Evolutionary conservation across 1,139 yeast species (phyloP), one percentile per base, ranked within the genome.

Genomic region (Taphrina communis): DNA sequence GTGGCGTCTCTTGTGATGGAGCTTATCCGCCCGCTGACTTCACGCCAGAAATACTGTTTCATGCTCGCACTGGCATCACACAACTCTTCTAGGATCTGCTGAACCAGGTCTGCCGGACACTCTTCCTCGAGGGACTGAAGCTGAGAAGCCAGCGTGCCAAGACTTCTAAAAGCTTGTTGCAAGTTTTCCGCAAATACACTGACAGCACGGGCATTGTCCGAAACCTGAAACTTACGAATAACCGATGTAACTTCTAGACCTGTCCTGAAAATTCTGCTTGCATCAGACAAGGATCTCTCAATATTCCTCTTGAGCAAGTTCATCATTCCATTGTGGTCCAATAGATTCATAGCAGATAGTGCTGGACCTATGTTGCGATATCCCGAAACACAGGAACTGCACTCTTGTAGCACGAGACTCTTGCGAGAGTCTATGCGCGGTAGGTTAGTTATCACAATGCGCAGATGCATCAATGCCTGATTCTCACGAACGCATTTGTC

Each of bases 41-140:
- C 67, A 5, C 67, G 67, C 67, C 67, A 63, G 38, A 63, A 63
- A 48, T 55, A 63, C 25, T 55, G 67, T 14, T 46, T 57, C 31
- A 63, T 35, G 19, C 53, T 63, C 14, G 67, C 67, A 48, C 67
- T 63, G 39, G 59, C 48, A 31, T 63, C 67, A 63, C 59, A 63
- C 6, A 57, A 17, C 12, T 53, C 48, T 36, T 53, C 53, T 11
- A 63, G 56, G 42, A 63, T 42, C 5, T n/a, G 21, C 19, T 42
- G 55, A 12, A 42, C 41, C 51, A 56, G 31, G 12, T 46, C 67
- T 9, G 46, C 48, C 3, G 67, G 67, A 46, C 50, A 55, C 2
- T 56, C 67, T 8, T 41, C 55, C 39, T 63, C 67, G 7, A 63
- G 39, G 6, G 39, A 14, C 25, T 56, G 44, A 7, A 63, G 42